A percentile compares a stretch with the other conserved stretches of the same genome.
These are phyloP conservation scores for Penicillium sp. DNA, from an alignment of 2,329 filamentous ascomycete species.

Conservation along the genomic window DNA sequence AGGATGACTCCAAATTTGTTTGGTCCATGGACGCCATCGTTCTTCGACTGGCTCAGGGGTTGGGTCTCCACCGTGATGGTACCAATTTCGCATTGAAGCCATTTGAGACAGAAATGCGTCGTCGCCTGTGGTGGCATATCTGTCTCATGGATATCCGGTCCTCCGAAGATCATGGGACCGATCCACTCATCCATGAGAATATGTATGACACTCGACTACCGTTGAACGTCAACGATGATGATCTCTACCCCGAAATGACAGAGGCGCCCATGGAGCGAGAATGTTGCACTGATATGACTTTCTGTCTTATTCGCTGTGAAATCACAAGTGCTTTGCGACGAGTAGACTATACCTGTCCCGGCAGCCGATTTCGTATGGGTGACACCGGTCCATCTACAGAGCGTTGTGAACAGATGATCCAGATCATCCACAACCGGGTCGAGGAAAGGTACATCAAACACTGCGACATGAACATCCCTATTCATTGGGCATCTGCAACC, in stretches of 20 bases:
- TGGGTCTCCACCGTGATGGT: slow-evolving; percentile 56
- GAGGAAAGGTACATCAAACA: slow-evolving; percentile 58
- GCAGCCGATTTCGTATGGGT: slow-evolving; percentile 19
- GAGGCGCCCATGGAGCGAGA: slow-evolving; percentile 51
- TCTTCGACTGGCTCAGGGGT: slow-evolving; percentile 44
- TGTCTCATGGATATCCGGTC: slow-evolving; percentile 50
- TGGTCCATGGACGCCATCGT: slow-evolving; percentile 47
- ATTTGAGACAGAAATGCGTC: slow-evolving; percentile 55
- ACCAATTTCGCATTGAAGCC: slow-evolving; percentile 48
- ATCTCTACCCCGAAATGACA: slow-evolving; percentile 50
- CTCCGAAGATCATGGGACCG: slow-evolving; percentile 52
- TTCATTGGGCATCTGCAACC: slow-evolving; percentile 70
- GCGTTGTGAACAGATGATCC: slow-evolving; percentile 48
- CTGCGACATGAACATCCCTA: slow-evolving; percentile 51
- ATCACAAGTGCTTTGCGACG: slow-evolving; percentile 47
- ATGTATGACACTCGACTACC: slow-evolving; percentile 52
- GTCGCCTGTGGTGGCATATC: slow-evolving; percentile 55
- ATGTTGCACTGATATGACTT: slow-evolving; percentile 57
- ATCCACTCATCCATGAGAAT: slow-evolving; percentile 45
- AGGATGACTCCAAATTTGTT: slow-evolving; percentile 44
- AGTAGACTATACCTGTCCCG: slow-evolving; percentile 39
- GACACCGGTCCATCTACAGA: slow-evolving; percentile 25
- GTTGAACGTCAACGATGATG: slow-evolving; percentile 55
- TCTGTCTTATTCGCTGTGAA: slow-evolving; percentile 55
- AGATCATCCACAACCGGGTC: slow-evolving; percentile 55